A percentile compares a stretch with the other conserved stretches of the same genome.
phyloP scores from a whole-genome alignment of 2,329 filamentous ascomycete species.

The Fusarium virguliforme region DNA sequence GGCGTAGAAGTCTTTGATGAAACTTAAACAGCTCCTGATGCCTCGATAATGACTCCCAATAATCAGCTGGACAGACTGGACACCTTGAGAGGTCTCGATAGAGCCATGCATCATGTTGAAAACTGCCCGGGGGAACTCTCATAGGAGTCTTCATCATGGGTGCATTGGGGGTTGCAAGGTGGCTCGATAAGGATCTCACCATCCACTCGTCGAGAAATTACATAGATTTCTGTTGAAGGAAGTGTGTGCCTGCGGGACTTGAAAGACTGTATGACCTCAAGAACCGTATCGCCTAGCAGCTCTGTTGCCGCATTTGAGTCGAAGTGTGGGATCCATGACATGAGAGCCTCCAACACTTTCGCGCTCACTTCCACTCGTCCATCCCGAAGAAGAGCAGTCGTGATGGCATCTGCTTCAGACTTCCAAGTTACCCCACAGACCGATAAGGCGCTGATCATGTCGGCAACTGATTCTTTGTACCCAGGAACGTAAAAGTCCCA shows the following conservation, averaged over 20 bases:
- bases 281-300: not conserved
- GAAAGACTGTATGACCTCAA: not conserved
- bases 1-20: constrained; percentile 31
- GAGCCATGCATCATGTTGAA: constrained; percentile 27
- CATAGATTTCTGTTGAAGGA: not conserved
- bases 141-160: constrained; percentile 1
- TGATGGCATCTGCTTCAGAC: not conserved
- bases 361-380: constrained; percentile 7
- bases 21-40: constrained; percentile 28
- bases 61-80: constrained; percentile 24
- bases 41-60: constrained; percentile 21
- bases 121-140: constrained; percentile 1
- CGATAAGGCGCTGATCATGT: constrained; percentile 21
- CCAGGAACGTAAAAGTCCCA: constrained; percentile 36
- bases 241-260: not conserved
- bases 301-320: not conserved
- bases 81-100: constrained; percentile 14
- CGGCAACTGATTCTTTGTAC: constrained; percentile 30
- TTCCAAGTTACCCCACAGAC: constrained; percentile 22
- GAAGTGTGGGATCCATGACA: not conserved
- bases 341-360: not conserved
- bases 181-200: not conserved
- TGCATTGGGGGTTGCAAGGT: not conserved
- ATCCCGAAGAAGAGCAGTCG: not conserved
- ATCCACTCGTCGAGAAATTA: not conserved